Evolutionary conservation across 139 green algal genomes (phyloP).

Genomic region (Chlamydomonas sphaeroides): DNA sequence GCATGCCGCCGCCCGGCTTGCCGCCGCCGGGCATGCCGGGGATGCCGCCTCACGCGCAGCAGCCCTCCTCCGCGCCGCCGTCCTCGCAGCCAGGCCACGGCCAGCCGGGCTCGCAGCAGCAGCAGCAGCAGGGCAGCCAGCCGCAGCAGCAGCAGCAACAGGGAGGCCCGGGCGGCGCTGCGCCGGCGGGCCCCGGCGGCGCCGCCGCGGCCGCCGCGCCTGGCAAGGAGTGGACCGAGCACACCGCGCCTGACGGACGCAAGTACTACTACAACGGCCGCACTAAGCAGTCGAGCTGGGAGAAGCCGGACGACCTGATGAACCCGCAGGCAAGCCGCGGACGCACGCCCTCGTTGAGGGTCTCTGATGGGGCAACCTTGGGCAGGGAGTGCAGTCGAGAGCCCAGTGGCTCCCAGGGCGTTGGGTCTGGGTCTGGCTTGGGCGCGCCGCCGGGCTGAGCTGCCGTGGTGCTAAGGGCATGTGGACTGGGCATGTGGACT

Average conservation of each 20-base stretch:
- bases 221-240: constrained; percentile 88
- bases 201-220: neutral
- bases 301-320: constrained; percentile 89
- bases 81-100: too few species aligned
- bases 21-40: neutral
- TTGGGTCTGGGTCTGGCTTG: too few species aligned
- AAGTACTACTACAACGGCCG: constrained; percentile 94
- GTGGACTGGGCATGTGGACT: too few species aligned
- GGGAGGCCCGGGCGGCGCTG: neutral
- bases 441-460: too few species aligned
- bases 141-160: constrained; percentile 2
- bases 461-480: too few species aligned
- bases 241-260: constrained; percentile 86
- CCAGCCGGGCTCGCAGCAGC: too few species aligned
- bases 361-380: too few species aligned
- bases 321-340: constrained; percentile 27
- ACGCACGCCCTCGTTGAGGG: too few species aligned
- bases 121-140: neutral
- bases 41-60: too few species aligned
- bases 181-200: neutral
- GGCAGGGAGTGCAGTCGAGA: too few species aligned
- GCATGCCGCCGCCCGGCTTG: neutral
- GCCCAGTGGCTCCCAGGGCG: too few species aligned
- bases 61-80: too few species aligned
- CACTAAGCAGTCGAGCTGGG: constrained; percentile 85